Percentiles rank a stretch among this genome's conserved stretches.
Evolutionary conservation across 2,329 filamentous ascomycete genomes (phyloP).

Genomic region (Westerdykella sp.): DNA sequence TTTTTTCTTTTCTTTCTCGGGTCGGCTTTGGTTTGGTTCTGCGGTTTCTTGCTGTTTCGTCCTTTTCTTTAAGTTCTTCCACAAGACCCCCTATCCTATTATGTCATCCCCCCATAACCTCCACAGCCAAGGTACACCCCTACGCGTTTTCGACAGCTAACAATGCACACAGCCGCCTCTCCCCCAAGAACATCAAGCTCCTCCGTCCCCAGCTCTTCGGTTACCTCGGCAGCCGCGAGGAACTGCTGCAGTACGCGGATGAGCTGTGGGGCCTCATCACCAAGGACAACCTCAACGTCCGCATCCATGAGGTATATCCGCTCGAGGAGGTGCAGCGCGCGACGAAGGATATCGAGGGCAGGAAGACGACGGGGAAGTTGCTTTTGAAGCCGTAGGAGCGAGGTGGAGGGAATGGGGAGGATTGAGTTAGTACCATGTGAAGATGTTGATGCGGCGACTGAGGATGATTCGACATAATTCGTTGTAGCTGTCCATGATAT

Average conservation of each 20-base stretch:
- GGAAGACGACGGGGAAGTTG: conserved; percentile 79
- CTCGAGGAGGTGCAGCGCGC: conserved; percentile 66
- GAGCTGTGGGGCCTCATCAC: conserved; percentile 69
- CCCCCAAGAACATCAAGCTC: conserved; percentile 70
- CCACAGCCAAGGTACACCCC: not conserved
- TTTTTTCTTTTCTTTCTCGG: not conserved
- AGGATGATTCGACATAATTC: no score
- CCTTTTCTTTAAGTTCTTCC: no score
- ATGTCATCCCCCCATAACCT: no score
- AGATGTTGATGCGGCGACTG: no score
- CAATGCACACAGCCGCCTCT: conserved; percentile 43
- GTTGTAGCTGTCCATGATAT: no score
- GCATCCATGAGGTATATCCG: conserved; percentile 71
- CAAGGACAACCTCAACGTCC: conserved; percentile 63
- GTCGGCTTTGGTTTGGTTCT: no score
- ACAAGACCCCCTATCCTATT: not conserved
- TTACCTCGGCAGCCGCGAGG: conserved; percentile 55
- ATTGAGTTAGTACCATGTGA: no score
- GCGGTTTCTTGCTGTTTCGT: no score
- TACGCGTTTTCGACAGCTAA: not conserved
- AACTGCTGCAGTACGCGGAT: conserved; percentile 62
- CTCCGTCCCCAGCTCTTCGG: conserved; percentile 66
- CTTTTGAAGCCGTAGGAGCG: conserved; percentile 56
- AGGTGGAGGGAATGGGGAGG: no score
- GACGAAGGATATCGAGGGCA: conserved; percentile 71